Base-by-base conservation (phyloP, 306 rosid genomes). In the Potentilla sterilis region DNA sequence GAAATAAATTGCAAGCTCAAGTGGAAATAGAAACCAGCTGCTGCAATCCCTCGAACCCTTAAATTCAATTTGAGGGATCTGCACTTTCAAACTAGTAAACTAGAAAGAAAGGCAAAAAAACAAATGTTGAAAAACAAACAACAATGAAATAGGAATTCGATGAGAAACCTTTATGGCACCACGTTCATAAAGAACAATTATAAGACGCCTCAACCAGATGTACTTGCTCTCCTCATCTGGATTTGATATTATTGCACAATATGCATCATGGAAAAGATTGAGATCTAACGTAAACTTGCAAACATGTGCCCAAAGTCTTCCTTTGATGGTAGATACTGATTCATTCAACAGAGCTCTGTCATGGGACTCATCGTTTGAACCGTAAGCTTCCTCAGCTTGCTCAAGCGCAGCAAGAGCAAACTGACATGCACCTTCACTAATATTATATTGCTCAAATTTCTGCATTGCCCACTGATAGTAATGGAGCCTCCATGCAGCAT, bases 361-460 rank as follows among this genome's bases (percentile, higher is more conserved):
- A 77, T 19, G 57, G 57, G 64, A n/a, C 48, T 83, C 85, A 75
- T 75, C 90, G 32, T 83, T 79, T 76, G 69, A 64, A 59, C 46
- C 52, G 16, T 76, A 77, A 77, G 90, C 93, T 81, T 95, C 98
- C 76, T 92, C 98, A 75, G 90, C 97, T 84, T 87, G 95, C 89
- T 92, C 98, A 38, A 95, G 98, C 37, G 98, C 97, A 77, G 98
- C 96, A 76, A 92, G 98, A 74, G 95, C 98, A 86, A 95, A 95
- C 87, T 92, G 91, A 86, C 85, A 89, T 81, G 96, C 96, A 79
- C 97, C 98, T 80, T 90, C 94, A 69, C 90, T 92, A 40, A 95
- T 78, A 75, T 84, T 87, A 81, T 92, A 80, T 68, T 89, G 98
- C 82, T 95, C 98, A 81, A 92, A 95, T 82, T 87, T 84, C 79